Percentiles rank a stretch among this genome's conserved stretches.
These are phyloP conservation scores for Graphilbum ipis-grandicollis DNA, from an alignment of 2,329 filamentous ascomycete genomes.

Conservation along the genomic window DNA sequence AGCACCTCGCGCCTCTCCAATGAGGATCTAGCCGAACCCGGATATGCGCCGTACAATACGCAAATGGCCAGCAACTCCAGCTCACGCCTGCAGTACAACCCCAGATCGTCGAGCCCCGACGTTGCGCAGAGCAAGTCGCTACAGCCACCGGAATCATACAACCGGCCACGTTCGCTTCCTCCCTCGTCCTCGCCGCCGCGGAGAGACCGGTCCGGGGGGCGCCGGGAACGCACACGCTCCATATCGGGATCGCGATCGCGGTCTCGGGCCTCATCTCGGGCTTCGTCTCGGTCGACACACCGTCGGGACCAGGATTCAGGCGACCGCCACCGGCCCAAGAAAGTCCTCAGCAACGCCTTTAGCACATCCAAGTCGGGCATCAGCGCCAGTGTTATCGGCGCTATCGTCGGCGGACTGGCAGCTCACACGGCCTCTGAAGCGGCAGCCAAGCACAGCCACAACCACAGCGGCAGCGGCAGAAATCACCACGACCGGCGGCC, in stretches of 20 bases:
- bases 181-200: conserved; percentile 5
- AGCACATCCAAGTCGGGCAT: conserved; percentile 29
- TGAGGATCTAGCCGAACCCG: background rate
- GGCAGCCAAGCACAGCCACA: conserved; percentile 12
- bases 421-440: conserved; percentile 22
- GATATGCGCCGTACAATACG: conserved; percentile 5
- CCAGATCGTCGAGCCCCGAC: conserved; percentile 5
- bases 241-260: conserved; percentile 1
- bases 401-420: conserved; percentile 35
- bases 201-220: background rate
- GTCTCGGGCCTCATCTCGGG: conserved; percentile 4
- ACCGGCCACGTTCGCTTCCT: conserved; percentile 14
- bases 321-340: conserved; percentile 18
- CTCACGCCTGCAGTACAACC: conserved; percentile 16
- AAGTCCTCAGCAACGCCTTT: conserved; percentile 27
- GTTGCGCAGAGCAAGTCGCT: conserved; percentile 8
- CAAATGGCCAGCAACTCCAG: background rate
- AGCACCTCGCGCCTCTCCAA: conserved; percentile 3
- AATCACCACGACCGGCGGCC: conserved; percentile 12
- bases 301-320: conserved; percentile 2
- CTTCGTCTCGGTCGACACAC: conserved; percentile 1
- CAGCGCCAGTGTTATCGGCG: conserved; percentile 33
- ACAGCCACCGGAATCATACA: conserved; percentile 11
- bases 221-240: conserved; percentile 4
- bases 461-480: conserved; percentile 10